A percentile compares a stretch with the other conserved stretches of the same genome.
These are phyloP conservation scores for Penicillium bialowiezense DNA, from an alignment of 495 filamentous ascomycete species.

Conservation along the genomic window DNA sequence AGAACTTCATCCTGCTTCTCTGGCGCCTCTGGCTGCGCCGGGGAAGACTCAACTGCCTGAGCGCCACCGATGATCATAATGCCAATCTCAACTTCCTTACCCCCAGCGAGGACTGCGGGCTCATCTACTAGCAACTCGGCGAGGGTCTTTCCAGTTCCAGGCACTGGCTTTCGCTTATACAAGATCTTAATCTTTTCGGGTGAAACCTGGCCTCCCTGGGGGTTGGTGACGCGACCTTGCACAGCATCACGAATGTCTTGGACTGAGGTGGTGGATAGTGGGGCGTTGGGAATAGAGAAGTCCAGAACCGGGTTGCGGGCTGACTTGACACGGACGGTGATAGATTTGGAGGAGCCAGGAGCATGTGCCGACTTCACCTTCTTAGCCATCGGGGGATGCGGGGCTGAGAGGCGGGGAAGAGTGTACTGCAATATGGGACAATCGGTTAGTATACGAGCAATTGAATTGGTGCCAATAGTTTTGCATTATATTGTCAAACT, in stretches of 20 bases:
- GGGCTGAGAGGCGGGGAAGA: constrained; percentile 44
- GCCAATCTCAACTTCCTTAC: constrained; percentile 62
- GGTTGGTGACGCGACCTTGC: constrained; percentile 41
- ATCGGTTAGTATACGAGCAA: constrained; percentile 3
- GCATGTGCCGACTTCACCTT: constrained; percentile 39
- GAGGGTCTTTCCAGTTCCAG: constrained; percentile 56
- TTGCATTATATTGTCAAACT: constrained; percentile 23
- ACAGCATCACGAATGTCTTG: constrained; percentile 70
- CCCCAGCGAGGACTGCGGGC: constrained; percentile 33
- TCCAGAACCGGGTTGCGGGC: constrained; percentile 68
- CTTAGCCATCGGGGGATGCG: constrained; percentile 50
- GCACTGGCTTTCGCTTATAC: constrained; percentile 75
- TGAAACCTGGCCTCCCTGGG: constrained; percentile 28
- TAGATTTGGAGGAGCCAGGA: constrained; percentile 46
- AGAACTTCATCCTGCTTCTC: constrained; percentile 29
- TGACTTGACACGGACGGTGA: constrained; percentile 67
- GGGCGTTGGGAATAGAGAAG: constrained; percentile 54
- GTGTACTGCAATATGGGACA: constrained; percentile 34
- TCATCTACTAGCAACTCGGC: constrained; percentile 50
- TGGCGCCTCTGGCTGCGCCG: constrained; percentile 29
- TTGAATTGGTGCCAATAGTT: background rate
- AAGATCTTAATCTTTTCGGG: constrained; percentile 79
- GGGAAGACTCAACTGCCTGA: constrained; percentile 24
- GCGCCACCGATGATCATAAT: constrained; percentile 82
- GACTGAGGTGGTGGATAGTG: constrained; percentile 62